A percentile compares a stretch with the other conserved stretches of the same genome.
phyloP scores from a whole-genome alignment of 129 eudicot species.

The Lactuca sativa region DNA sequence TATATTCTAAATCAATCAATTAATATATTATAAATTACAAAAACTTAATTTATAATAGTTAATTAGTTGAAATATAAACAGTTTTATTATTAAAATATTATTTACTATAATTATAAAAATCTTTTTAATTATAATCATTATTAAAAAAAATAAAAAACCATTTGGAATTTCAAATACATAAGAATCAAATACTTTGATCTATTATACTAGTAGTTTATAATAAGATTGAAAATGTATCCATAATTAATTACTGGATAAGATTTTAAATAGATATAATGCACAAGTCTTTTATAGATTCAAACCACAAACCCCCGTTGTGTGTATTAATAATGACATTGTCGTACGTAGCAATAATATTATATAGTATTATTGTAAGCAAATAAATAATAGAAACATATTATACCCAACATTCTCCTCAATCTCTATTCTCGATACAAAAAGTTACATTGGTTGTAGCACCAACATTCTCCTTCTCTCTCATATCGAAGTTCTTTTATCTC shows the following conservation, averaged over 20 bases:
- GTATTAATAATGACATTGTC: conserved; percentile 5
- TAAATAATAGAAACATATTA: background rate
- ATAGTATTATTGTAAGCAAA: background rate
- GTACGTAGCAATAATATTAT: conserved; percentile 21
- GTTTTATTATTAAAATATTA: no score
- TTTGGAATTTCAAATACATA: no score
- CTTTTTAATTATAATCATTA: no score
- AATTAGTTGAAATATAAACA: no score
- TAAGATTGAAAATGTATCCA: background rate
- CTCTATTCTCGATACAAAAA: conserved; percentile 32
- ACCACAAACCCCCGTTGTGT: background rate
- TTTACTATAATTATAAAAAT: no score
- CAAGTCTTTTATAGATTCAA: background rate
- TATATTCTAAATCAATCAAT: no score
- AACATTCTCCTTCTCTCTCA: conserved; percentile 44
- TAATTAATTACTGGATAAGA: no score
- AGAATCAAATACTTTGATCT: no score
- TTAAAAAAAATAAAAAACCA: no score
- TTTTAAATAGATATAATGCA: background rate
- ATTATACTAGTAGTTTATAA: no score
- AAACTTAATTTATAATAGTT: no score
- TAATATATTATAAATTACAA: no score
- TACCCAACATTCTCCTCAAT: conserved; percentile 34
- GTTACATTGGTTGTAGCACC: conserved; percentile 27
- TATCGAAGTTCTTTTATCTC: conserved; percentile 28